These are phyloP conservation scores for Hura crepitans DNA, from an alignment of 441 rosid genomes.

Conservation along the genomic window DNA sequence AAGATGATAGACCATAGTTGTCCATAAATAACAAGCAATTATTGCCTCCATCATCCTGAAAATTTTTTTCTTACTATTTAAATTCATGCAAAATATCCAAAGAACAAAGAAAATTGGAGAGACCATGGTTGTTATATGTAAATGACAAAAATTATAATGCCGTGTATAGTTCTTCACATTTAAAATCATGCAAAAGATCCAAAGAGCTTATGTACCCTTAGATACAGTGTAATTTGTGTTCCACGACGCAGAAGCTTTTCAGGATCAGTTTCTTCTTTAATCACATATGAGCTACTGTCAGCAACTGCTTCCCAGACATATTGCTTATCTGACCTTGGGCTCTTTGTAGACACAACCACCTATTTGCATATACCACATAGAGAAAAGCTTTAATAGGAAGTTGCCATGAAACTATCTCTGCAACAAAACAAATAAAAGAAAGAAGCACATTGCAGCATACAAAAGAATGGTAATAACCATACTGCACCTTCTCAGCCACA, in stretches of 20 bases:
- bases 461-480: neutral
- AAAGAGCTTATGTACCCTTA: conserved; percentile 48
- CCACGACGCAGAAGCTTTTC: conserved; percentile 73
- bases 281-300: conserved; percentile 76
- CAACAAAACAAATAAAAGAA: conserved; percentile 10
- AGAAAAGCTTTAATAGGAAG: conserved; percentile 11
- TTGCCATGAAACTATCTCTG: neutral
- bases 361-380: conserved; percentile 26
- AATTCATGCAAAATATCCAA: conserved; percentile 2
- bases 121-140: neutral
- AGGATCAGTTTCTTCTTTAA: conserved; percentile 79
- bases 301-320: conserved; percentile 90
- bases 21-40: neutral
- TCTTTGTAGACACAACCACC: conserved; percentile 87
- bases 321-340: conserved; percentile 89
- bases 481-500: conserved; percentile 81
- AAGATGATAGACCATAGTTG: neutral
- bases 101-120: neutral
- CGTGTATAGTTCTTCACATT: too few relatives aligned
- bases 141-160: neutral
- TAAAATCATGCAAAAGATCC: conserved; percentile 11
- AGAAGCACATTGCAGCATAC: conserved; percentile 8
- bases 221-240: conserved; percentile 80
- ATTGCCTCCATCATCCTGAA: neutral
- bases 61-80: neutral